These are phyloP conservation scores for Protea cynaroides DNA, from an alignment of 164 flowering plant genomes.

Conservation along the genomic window DNA sequence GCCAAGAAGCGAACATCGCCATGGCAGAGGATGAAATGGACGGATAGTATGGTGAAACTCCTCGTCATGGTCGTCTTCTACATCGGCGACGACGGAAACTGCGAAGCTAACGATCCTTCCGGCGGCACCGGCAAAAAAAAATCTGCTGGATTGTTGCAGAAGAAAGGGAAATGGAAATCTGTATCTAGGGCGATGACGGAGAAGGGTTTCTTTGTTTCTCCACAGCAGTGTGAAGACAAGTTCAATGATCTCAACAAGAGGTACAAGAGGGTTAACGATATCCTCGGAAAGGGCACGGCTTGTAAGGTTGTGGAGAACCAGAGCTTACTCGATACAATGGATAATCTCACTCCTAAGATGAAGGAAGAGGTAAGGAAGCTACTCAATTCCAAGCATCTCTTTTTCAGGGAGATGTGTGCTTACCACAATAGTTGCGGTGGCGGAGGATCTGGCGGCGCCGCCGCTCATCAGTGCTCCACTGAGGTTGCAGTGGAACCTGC, in stretches of 20 bases:
- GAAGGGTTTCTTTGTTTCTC: constrained; percentile 19
- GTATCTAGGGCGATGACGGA: constrained; percentile 41
- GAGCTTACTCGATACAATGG: constrained; percentile 56
- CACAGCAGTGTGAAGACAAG: constrained; percentile 23
- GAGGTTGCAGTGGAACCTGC: constrained; percentile 28
- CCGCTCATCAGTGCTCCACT: constrained; percentile 16
- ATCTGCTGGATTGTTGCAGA: constrained; percentile 25
- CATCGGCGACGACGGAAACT: constrained; percentile 36
- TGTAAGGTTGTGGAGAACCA: constrained; percentile 87
- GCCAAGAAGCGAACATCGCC: constrained; percentile 44
- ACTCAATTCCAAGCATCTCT: constrained; percentile 76
- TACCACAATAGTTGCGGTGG: constrained; percentile 69
- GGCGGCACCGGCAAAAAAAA: constrained; percentile 23
- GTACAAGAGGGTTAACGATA: constrained; percentile 79
- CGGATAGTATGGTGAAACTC: constrained; percentile 65
- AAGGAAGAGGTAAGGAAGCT: constrained; percentile 77
- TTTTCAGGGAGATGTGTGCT: constrained; percentile 87
- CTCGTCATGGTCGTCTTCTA: constrained; percentile 50
- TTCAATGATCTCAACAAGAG: constrained; percentile 81
- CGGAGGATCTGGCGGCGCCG: constrained; percentile 13
- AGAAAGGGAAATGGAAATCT: constrained; percentile 41
- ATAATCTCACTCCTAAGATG: constrained; percentile 43
- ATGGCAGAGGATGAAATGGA: constrained; percentile 92
- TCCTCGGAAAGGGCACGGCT: constrained; percentile 66
- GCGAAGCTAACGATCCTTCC: constrained; percentile 6